Conservation (phyloP, 1,139 yeast genomes). For the Nakaseomyces nivariensis region DNA sequence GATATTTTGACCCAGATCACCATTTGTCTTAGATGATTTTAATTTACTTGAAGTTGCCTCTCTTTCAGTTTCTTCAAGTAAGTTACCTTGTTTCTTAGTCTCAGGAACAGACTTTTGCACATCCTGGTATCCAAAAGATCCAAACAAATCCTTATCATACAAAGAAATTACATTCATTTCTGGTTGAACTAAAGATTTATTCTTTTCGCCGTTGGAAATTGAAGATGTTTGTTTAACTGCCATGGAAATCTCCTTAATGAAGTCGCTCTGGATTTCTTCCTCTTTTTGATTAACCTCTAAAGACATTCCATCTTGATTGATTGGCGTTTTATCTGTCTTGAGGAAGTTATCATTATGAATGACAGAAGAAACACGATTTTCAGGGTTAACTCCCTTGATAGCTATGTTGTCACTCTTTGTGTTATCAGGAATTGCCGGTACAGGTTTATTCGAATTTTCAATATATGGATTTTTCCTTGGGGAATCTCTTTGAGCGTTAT, state of each 20-base stretch:
- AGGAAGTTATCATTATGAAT: slow-evolving; percentile 4
- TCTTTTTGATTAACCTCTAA: neutral
- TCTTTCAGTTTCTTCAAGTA: too few species aligned
- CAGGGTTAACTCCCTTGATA: neutral
- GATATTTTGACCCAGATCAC: too few species aligned
- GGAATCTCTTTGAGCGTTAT: neutral
- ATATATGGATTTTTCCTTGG: neutral
- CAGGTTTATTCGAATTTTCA: too few species aligned
- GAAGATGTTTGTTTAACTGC: neutral
- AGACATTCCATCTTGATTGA: too few species aligned
- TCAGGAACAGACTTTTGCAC: neutral
- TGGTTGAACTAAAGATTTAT: neutral
- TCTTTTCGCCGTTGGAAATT: neutral
- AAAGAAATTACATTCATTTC: neutral
- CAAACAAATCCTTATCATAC: slow-evolving; percentile 3
- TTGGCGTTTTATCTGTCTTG: neutral
- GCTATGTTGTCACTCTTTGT: neutral
- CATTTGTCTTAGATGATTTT: too few species aligned
- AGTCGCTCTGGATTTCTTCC: neutral
- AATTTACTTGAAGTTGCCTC: too few species aligned
- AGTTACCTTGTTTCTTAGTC: neutral
- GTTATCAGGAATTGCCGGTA: too few species aligned
- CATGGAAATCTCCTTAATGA: neutral
- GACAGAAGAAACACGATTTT: slow-evolving; percentile 2
- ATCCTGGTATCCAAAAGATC: neutral